phyloP scores from a whole-genome alignment of 2,329 filamentous ascomycete genomes.

The Talaromyces sp. region DNA sequence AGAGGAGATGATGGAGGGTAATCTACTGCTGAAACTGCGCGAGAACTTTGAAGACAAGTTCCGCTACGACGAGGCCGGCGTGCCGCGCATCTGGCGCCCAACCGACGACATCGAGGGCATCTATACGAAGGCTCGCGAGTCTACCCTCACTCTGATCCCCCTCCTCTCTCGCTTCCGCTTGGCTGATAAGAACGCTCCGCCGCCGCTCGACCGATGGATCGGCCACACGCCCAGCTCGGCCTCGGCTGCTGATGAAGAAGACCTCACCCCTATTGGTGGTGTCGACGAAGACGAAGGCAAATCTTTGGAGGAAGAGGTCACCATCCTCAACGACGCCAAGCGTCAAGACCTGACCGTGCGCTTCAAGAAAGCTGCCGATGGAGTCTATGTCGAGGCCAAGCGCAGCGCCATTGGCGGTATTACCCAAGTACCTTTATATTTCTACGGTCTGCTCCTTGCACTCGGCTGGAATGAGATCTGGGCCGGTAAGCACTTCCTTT shows the following conservation, averaged over 20 bases:
- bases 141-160: slow-evolving; percentile 84
- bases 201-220: slow-evolving; percentile 80
- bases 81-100: slow-evolving; percentile 93
- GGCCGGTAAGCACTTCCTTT: slow-evolving; percentile 60
- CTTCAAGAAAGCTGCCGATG: slow-evolving; percentile 98
- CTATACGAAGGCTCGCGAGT: slow-evolving; percentile 88
- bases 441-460: slow-evolving; percentile 82
- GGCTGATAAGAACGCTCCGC: slow-evolving; percentile 65
- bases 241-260: slow-evolving; percentile 82
- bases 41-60: slow-evolving; percentile 99
- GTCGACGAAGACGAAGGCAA: slow-evolving; percentile 93
- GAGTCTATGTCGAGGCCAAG: slow-evolving; percentile 97
- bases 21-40: slow-evolving; percentile 86
- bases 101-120: slow-evolving; percentile 95
- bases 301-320: slow-evolving; percentile 94
- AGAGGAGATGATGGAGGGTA: slow-evolving; percentile 97
- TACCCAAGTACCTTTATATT: slow-evolving; percentile 88
- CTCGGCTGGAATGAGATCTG: slow-evolving; percentile 99
- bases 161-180: slow-evolving; percentile 81
- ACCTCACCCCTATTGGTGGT: slow-evolving; percentile 81
- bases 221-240: slow-evolving; percentile 69
- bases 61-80: slow-evolving; percentile 90
- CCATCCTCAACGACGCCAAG: slow-evolving; percentile 83
- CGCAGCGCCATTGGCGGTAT: slow-evolving; percentile 92
- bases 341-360: slow-evolving; percentile 84